Evolutionary conservation across 2,329 filamentous ascomycete species (phyloP).

Genomic region (Cercospora citrullina): DNA sequence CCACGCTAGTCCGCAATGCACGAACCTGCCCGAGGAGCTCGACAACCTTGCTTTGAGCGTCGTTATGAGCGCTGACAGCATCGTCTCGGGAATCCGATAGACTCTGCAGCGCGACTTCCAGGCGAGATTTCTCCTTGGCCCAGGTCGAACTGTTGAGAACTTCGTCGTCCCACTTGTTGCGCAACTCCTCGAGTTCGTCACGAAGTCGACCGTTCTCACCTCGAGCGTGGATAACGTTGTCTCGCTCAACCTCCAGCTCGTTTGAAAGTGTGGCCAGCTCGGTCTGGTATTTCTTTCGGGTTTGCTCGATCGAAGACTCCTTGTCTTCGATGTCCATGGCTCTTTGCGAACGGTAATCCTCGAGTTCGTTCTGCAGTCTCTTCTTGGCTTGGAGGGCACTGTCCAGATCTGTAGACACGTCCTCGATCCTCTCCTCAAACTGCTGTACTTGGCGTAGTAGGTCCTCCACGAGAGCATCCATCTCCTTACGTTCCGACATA

Average conservation of each 20-base stretch:
- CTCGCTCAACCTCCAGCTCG: slow-evolving; percentile 89
- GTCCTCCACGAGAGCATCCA: slow-evolving; percentile 84
- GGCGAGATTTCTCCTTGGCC: slow-evolving; percentile 93
- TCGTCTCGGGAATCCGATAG: slow-evolving; percentile 90
- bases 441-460: slow-evolving; percentile 85
- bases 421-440: slow-evolving; percentile 87
- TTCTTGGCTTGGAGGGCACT: slow-evolving; percentile 86
- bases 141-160: slow-evolving; percentile 96
- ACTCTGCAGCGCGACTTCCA: slow-evolving; percentile 87
- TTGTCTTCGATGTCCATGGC: slow-evolving; percentile 97
- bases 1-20: slow-evolving; percentile 75
- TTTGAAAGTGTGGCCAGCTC: slow-evolving; percentile 87
- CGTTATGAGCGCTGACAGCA: slow-evolving; percentile 87
- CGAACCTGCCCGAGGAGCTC: slow-evolving; percentile 87
- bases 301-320: slow-evolving; percentile 93
- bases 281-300: slow-evolving; percentile 92
- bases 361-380: slow-evolving; percentile 91
- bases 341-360: slow-evolving; percentile 92
- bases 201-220: slow-evolving; percentile 82
- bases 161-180: slow-evolving; percentile 97
- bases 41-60: slow-evolving; percentile 91
- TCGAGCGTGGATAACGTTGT: slow-evolving; percentile 81
- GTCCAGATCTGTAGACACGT: slow-evolving; percentile 85
- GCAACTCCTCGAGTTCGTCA: slow-evolving; percentile 93
- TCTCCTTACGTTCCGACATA: slow-evolving; percentile 88